These are phyloP conservation scores for Combretum micranthum DNA, from an alignment of 345 rosid genomes.

Conservation along the genomic window DNA sequence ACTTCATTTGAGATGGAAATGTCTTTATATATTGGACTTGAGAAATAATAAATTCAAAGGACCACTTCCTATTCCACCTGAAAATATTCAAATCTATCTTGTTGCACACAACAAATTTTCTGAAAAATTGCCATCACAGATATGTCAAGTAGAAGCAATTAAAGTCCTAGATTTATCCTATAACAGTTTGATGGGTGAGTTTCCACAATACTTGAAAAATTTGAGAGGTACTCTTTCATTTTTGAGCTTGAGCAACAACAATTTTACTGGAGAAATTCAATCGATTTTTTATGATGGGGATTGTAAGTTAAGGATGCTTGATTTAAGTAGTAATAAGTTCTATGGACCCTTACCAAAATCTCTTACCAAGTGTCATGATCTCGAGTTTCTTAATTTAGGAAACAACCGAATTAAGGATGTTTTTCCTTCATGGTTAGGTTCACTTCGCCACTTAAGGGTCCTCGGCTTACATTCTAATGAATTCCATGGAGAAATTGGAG, in stretches of 20 bases:
- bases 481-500: conserved; percentile 2
- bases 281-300: not conserved
- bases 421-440: conserved; percentile 10
- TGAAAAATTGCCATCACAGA: not conserved
- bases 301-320: conserved; percentile 6
- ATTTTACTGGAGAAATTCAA: conserved; percentile 2
- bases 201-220: conserved; percentile 7
- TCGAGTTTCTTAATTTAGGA: conserved; percentile 8
- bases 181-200: not conserved
- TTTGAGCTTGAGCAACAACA: not conserved
- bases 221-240: not conserved
- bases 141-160: not conserved
- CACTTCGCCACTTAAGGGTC: conserved; percentile 1
- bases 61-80: conserved; percentile 5
- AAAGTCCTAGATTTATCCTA: conserved; percentile 5
- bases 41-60: conserved; percentile 7
- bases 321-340: conserved; percentile 2
- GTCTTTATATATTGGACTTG: conserved; percentile 3
- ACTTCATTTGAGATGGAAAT: not conserved
- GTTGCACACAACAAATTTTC: conserved; percentile 6
- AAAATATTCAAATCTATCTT: not conserved
- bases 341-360: conserved; percentile 2
- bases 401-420: conserved; percentile 5
- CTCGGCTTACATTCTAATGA: conserved; percentile 7
- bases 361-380: not conserved